Conservation (phyloP, 805 yeast species). For the Martiniozyma abietophila region DNA sequence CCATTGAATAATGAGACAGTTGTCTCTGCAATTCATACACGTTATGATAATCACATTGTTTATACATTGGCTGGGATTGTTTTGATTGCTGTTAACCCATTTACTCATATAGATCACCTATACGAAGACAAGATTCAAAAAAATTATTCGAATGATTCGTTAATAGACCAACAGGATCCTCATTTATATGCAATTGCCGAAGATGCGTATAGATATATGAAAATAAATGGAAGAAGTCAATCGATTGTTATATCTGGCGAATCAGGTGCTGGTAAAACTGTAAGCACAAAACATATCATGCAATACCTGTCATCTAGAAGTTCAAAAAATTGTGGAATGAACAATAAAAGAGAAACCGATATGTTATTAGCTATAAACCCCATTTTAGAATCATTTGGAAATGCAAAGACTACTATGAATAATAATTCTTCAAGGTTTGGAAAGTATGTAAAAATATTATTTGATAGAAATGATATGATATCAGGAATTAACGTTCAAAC, state of each 20-base stretch:
- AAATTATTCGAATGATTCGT: too few relatives aligned
- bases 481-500: slow-evolving; percentile 94
- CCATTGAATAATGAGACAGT: slow-evolving; percentile 96
- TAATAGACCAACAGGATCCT: too few relatives aligned
- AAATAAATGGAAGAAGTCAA: slow-evolving; percentile 88
- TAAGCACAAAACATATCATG: slow-evolving; percentile 97
- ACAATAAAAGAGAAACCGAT: slow-evolving; percentile 82
- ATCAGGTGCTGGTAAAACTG: slow-evolving; percentile 97
- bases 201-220: slow-evolving; percentile 90
- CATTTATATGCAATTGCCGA: slow-evolving; percentile 98
- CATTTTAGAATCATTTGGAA: slow-evolving; percentile 80
- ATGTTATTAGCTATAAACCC: slow-evolving; percentile 98
- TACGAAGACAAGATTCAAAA: too few relatives aligned
- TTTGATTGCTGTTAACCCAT: slow-evolving; percentile 92
- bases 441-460: slow-evolving; percentile 84
- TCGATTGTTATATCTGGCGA: slow-evolving; percentile 98
- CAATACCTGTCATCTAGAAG: slow-evolving; percentile 90
- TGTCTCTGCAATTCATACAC: slow-evolving; percentile 79
- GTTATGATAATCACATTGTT: slow-evolving; percentile 83
- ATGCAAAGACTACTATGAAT: slow-evolving; percentile 86
- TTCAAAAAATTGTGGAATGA: slow-evolving; percentile 46
- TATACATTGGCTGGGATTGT: slow-evolving; percentile 94
- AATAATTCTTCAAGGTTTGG: slow-evolving; percentile 91
- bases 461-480: slow-evolving; percentile 77
- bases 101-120: too few relatives aligned